A percentile compares a stretch with the other conserved stretches of the same genome.
Conservation (phyloP, 2,329 filamentous ascomycete species). For the Pseudocercospora cruenta region DNA sequence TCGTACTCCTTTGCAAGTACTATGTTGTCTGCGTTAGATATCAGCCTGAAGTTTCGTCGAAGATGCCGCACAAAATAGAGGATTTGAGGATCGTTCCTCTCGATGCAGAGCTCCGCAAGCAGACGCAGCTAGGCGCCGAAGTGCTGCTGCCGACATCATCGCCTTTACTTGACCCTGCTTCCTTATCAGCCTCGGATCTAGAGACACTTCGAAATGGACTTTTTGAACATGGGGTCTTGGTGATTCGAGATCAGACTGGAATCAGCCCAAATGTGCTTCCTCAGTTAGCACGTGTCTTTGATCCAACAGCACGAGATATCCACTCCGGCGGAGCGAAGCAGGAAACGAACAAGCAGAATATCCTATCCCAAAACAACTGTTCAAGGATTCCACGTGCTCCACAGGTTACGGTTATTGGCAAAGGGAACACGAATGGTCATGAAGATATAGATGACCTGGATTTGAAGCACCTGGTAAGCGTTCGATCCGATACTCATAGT, state of each 20-base stretch:
- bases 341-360: slow-evolving; percentile 22
- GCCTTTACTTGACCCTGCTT: slow-evolving; percentile 13
- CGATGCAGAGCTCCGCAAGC: slow-evolving; percentile 17
- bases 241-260: slow-evolving; percentile 26
- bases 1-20: neutral
- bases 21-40: neutral
- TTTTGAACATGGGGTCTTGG: slow-evolving; percentile 28
- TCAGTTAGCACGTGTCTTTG: slow-evolving; percentile 27
- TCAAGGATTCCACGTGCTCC: slow-evolving; percentile 24
- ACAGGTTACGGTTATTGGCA: slow-evolving; percentile 29
- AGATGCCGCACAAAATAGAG: slow-evolving; percentile 21
- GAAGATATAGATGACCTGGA: slow-evolving; percentile 26
- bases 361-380: slow-evolving; percentile 15
- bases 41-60: slow-evolving; percentile 4
- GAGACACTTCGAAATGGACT: slow-evolving; percentile 21
- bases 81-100: slow-evolving; percentile 13
- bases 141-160: slow-evolving; percentile 16
- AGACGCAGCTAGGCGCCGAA: slow-evolving; percentile 25
- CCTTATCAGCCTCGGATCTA: slow-evolving; percentile 19
- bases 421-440: slow-evolving; percentile 25
- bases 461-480: slow-evolving; percentile 25
- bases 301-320: slow-evolving; percentile 22
- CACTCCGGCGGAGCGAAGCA: slow-evolving; percentile 30
- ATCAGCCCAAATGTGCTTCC: slow-evolving; percentile 23
- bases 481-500: neutral